Evolutionary conservation across 768 basidiomycete species (phyloP).

Genomic region (Harrya chromipes): DNA sequence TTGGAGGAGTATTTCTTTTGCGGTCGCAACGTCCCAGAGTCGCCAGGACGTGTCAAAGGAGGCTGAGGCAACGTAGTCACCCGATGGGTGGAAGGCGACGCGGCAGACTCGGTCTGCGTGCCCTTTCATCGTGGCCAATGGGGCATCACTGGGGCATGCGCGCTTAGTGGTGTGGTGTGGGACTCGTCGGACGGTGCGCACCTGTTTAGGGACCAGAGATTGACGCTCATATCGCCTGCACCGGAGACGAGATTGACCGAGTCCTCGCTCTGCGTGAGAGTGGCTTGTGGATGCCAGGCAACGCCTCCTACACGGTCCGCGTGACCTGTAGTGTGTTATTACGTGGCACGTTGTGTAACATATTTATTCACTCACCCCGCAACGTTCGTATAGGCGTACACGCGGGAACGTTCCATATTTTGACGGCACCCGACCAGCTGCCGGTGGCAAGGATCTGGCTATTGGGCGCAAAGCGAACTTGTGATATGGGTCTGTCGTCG

Average conservation of each 20-base stretch:
- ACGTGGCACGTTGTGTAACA: background rate
- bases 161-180: constrained; percentile 4
- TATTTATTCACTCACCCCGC: constrained; percentile 50
- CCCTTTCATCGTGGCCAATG: constrained; percentile 82
- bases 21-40: constrained; percentile 86
- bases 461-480: constrained; percentile 93
- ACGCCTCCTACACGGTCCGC: constrained; percentile 91
- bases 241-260: constrained; percentile 86
- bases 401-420: constrained; percentile 92
- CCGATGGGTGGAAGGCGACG: constrained; percentile 95
- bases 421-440: constrained; percentile 94
- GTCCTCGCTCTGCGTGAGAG: constrained; percentile 60
- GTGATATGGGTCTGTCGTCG: constrained; percentile 90
- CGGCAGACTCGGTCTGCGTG: constrained; percentile 91
- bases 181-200: constrained; percentile 30
- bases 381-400: constrained; percentile 77
- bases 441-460: constrained; percentile 85
- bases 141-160: constrained; percentile 60
- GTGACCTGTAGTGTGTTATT: constrained; percentile 54
- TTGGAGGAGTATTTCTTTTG: constrained; percentile 82
- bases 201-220: constrained; percentile 89
- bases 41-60: constrained; percentile 98
- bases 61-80: constrained; percentile 89
- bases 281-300: constrained; percentile 96
- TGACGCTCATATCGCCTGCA: constrained; percentile 81